Evolutionary conservation across 1,284 basidiomycete genomes (phyloP).

Genomic region (Ceratobasidium theobromae): DNA sequence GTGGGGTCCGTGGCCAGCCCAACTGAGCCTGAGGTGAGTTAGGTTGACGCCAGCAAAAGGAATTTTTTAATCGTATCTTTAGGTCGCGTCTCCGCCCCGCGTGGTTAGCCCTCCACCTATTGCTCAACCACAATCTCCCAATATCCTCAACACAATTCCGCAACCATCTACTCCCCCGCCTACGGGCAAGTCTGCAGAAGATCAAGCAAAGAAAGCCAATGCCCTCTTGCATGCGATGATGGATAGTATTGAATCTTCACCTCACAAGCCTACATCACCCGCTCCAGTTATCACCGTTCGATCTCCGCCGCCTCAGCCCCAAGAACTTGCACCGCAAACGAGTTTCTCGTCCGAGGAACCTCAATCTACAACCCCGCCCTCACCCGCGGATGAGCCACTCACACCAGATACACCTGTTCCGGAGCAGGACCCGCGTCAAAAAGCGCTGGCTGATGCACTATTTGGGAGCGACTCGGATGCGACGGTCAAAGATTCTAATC

Average conservation of each 20-base stretch:
- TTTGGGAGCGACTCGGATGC: conserved; percentile 51
- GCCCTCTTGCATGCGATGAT: conserved; percentile 68
- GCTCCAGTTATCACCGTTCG: not conserved
- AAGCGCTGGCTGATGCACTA: conserved; percentile 70
- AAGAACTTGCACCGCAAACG: conserved; percentile 8
- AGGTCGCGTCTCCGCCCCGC: not conserved
- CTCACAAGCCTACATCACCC: conserved; percentile 7
- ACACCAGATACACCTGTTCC: conserved; percentile 31
- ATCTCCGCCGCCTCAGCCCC: conserved; percentile 9
- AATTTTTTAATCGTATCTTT: not conserved
- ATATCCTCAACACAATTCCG: not conserved
- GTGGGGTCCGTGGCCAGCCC: conserved; percentile 22
- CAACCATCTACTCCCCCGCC: not conserved
- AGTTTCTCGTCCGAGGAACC: conserved; percentile 31
- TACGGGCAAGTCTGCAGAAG: conserved; percentile 40
- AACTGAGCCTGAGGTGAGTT: conserved; percentile 28
- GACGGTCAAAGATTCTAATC: conserved; percentile 15
- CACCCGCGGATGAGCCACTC: not conserved
- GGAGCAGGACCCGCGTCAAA: conserved; percentile 49
- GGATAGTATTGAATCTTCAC: conserved; percentile 55
- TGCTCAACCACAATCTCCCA: conserved; percentile 3
- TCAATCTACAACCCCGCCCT: conserved; percentile 20
- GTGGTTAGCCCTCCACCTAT: not conserved
- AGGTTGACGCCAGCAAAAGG: not conserved
- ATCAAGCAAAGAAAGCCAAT: conserved; percentile 58